Evolutionary conservation across 345 rosid genomes (phyloP), one percentile per base, ranked within the genome.

Genomic region (Sonneratia caseolaris): DNA sequence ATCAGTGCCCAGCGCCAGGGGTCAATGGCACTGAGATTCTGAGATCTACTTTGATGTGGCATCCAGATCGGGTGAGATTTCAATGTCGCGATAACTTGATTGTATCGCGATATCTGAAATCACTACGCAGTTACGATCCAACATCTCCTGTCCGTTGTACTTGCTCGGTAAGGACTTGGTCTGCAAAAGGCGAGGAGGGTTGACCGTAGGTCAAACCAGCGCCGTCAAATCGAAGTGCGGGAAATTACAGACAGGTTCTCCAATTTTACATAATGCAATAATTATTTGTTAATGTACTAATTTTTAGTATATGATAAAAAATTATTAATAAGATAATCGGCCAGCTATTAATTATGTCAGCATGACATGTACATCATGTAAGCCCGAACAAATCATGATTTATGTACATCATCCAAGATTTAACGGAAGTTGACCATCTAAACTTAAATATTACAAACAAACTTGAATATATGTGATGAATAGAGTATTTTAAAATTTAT

Each of bases 21-120:
- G 64, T 6, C 36, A 57, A 64, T 70, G 32, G 77, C 67, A 71
- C 76, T 70, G 80, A 69, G 83, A 82, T 84, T 89, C 81, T 75
- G 74, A 82, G 84, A 91, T 85, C 86, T 86, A 78, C 81, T 86
- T 86, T 69, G 79, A 83, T 76, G 81, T 70, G 77, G 76, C 77
- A 72, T 72, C 78, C 72, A 24, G 24, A 75, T 59, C 36, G 21
- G 14, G 7, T 15, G 12, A 22, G 22, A 11, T 18, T 35, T 7
- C 27, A 59, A 15, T 12, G 4, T 19, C 21, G 32, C 24, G 18
- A 5, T 24, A 56, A 6, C 21, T 7, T 19, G 18, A 6, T 4
- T 27, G 71, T 3, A 22, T 75, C 76, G 45, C 70, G 4, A 21
- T 22, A 70, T 24, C 22, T 3, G 72, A 43, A 32, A 2, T 78